Base-by-base conservation (phyloP, 1,139 yeast species). In the Yamadazyma friedrichii region DNA sequence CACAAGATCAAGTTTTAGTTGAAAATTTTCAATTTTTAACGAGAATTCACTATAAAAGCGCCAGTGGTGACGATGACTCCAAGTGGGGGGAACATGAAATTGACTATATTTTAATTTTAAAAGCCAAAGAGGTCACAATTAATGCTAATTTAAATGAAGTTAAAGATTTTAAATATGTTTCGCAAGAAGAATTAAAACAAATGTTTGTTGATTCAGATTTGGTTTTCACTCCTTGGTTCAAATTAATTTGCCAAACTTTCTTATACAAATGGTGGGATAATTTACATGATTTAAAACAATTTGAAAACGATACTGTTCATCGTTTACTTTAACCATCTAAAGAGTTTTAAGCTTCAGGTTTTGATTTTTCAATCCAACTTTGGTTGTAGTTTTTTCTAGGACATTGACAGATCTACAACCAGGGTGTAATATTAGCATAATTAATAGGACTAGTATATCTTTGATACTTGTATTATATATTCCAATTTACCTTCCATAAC, bases 41-140 rank as follows among this genome's bases (percentile, higher is more conserved):
- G 26, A 80, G 98, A 67, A 93, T 93, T 53, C 98, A 93, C 66
- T 93, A 93, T 67, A 85, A 82, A 70, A 48, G 54, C n/a, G 93
- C 96, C 29, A 78, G 85, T 51, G 74, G 74, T 2, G 70, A 59
- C 33, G 78, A 78, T 45, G 74, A 75, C 50, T 89, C 88, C 22
- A 77, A 80, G 44, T 93, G 98, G 98, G 98, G 98, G 38, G 98
- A 93, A 62, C 98, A 93, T 59, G 98, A 93, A 65, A 86, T 93
- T 51, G 99, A 93, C 64, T 93, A 93, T 64, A 94, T 93, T 52
- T 74, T 94, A 56, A 82, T 93, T 48, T 82, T 86, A 55, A 78
- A 75, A 57, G 68, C 89, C 25, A 71, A 76, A 48, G 82, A 89
- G 35, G 64, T 79, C 31, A 59, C 65, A 30, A 63, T 74, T 37